Evolutionary conservation across 2,329 filamentous ascomycete species (phyloP), one percentile per base, ranked within the genome.

Genomic region (Elsinoe fawcettii): DNA sequence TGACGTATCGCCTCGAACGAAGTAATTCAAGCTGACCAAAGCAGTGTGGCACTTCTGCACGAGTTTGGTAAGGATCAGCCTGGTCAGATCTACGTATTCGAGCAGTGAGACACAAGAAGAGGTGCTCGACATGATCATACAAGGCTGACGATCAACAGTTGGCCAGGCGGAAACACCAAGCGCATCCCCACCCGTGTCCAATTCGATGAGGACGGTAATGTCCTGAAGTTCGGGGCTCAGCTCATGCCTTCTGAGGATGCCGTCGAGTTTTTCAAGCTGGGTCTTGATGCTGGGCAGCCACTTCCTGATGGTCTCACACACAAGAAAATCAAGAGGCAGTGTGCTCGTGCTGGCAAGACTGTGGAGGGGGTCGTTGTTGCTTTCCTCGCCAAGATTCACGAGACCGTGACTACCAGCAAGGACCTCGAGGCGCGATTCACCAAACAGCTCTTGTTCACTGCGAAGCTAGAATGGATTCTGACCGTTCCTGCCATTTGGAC

Each of bases 401-500:
- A 46, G 5, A 12, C 41, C 1, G 20, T 46, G 20, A 46, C 18
- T 5, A 23, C 3, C 9, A 23, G 20, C 22, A 46, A 23, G 6
- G 23, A 22, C 16, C 41, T 46, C 1, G 41, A 25, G 3, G 41
- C 20, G 9, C 20, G 7, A 25, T 46, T 46, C 9, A 46, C 41
- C 9, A 20, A 25, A 27, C 8, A 46, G 22, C n/a, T 46, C 3
- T 9, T 23, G 41, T 25, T 8, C 12, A 23, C 12, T n/a, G 18
- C 41, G 8, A 25, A 46, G 18, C 25, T 18, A 20, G 41, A 46
- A 60, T 91, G 89, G 64, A 86, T 92, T 49, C 76, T 93, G 58
- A 92, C 88, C 0, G 88, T 87, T 54, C 88, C 88, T 6, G 88
- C 88, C 6, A 87, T 92, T 5, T 93, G 88, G 88, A 88, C 84